Percentiles rank a stretch among this genome's conserved stretches.
Evolutionary conservation across 139 green algal genomes (phyloP).

Genomic region (Coelastrella sp.): DNA sequence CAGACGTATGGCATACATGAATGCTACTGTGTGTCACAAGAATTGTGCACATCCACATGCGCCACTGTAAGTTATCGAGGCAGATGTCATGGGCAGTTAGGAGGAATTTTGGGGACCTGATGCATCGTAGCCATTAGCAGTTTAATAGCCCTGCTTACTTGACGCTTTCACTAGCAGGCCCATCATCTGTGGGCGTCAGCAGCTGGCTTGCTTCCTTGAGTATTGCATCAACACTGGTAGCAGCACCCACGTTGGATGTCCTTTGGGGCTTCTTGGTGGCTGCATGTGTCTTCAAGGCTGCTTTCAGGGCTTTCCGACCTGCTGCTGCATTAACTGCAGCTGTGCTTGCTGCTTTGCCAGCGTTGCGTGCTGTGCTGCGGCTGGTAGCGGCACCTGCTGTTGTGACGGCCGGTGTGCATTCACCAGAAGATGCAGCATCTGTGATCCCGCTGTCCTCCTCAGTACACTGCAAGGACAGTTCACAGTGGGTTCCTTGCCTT

Average conservation of each 20-base stretch:
- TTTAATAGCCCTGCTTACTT: background rate
- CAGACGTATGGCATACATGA: too few relatives aligned
- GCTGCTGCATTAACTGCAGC: constrained; percentile 28
- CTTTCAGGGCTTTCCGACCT: constrained; percentile 33
- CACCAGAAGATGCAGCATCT: background rate
- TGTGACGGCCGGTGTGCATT: constrained; percentile 25
- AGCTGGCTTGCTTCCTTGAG: background rate
- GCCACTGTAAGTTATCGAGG: too few relatives aligned
- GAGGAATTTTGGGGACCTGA: too few relatives aligned
- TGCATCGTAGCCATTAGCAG: background rate
- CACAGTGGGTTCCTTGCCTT: too few relatives aligned
- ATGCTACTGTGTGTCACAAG: too few relatives aligned
- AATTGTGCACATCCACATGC: too few relatives aligned
- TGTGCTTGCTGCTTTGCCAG: background rate
- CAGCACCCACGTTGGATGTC: too few relatives aligned
- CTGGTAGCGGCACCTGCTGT: background rate
- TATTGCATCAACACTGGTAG: background rate
- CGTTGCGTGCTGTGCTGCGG: constrained; percentile 2
- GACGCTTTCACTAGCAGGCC: background rate
- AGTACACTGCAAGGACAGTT: constrained; percentile 26
- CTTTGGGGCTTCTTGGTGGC: too few relatives aligned
- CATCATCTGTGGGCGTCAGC: background rate
- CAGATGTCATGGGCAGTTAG: too few relatives aligned
- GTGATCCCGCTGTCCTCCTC: background rate
- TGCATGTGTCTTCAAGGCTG: constrained; percentile 40